Evolutionary conservation across 169 alveolate species (phyloP).

Genomic region (Eimeria necatrix): DNA sequence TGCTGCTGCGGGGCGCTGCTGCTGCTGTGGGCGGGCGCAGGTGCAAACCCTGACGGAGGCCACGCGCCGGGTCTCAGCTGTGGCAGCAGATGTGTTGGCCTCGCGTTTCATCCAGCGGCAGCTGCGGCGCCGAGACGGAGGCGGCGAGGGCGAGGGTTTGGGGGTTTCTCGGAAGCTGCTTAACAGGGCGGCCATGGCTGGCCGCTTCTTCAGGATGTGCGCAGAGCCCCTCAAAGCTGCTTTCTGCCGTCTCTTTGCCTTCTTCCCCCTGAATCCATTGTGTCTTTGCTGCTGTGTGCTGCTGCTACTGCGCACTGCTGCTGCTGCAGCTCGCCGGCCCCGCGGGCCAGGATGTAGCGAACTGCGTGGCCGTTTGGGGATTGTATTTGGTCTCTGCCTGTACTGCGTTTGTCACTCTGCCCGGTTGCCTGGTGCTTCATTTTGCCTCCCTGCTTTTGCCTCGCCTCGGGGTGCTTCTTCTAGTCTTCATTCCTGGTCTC

Average conservation of each 20-base stretch:
- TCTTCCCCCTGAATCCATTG: background rate
- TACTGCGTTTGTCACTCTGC: background rate
- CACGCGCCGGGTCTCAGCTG: slow-evolving; percentile 23
- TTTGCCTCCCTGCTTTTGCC: background rate
- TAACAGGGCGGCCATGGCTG: slow-evolving; percentile 74
- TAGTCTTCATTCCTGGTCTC: too few species aligned
- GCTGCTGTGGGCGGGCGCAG: slow-evolving; percentile 1
- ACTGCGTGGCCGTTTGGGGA: too few species aligned
- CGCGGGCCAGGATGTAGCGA: too few species aligned
- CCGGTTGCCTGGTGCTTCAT: background rate
- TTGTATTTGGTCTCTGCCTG: background rate
- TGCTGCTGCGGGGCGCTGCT: background rate
- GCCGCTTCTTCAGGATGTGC: slow-evolving; percentile 63
- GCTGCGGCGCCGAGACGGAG: slow-evolving; percentile 46
- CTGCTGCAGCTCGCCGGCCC: background rate
- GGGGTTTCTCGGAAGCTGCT: slow-evolving; percentile 46
- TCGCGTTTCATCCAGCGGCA: slow-evolving; percentile 77
- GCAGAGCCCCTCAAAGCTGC: background rate
- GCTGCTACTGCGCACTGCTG: background rate
- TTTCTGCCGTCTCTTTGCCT: background rate
- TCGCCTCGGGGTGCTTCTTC: background rate
- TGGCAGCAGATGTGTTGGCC: slow-evolving; percentile 72
- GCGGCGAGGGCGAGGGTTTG: slow-evolving; percentile 19
- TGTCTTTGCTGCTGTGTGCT: background rate
- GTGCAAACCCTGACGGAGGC: slow-evolving; percentile 78